These are phyloP conservation scores for Leccinum subrobustum DNA, from an alignment of 1,284 basidiomycete species.

Conservation along the genomic window DNA sequence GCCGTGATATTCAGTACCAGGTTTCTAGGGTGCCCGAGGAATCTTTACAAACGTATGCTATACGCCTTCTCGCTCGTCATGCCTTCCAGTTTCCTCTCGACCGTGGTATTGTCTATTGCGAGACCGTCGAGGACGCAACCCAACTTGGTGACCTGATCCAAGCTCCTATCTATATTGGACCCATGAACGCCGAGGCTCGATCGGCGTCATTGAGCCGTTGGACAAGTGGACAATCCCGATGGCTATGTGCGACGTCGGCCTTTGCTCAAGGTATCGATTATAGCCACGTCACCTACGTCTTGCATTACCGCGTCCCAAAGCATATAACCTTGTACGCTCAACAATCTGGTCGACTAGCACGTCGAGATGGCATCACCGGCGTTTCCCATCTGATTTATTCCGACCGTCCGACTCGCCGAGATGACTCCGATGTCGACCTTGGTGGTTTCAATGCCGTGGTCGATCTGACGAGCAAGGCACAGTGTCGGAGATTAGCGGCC, in stretches of 20 bases:
- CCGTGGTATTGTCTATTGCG: conserved; percentile 2
- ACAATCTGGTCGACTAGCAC: conserved; percentile 7
- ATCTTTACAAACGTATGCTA: background rate
- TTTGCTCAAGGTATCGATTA: conserved; percentile 13
- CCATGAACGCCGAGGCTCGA: background rate
- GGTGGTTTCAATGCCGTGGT: conserved; percentile 4
- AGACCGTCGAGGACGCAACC: conserved; percentile 1
- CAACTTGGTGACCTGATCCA: background rate
- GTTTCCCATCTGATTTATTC: conserved; percentile 5
- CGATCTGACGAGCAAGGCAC: background rate
- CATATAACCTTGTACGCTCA: conserved; percentile 7
- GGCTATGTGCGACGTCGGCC: conserved; percentile 1
- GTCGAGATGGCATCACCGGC: background rate
- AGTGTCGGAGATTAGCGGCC: background rate
- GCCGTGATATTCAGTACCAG: background rate
- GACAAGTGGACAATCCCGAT: background rate
- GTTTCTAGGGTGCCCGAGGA: background rate
- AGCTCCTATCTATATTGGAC: conserved; percentile 1
- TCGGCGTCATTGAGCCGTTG: background rate
- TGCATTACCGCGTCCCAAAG: conserved; percentile 5
- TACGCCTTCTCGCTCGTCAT: background rate
- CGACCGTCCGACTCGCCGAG: background rate
- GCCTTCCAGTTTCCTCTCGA: background rate
- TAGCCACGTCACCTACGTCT: conserved; percentile 5
- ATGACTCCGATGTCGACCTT: background rate